phyloP scores from a whole-genome alignment of 768 basidiomycete genomes.

The Russula abietina region DNA sequence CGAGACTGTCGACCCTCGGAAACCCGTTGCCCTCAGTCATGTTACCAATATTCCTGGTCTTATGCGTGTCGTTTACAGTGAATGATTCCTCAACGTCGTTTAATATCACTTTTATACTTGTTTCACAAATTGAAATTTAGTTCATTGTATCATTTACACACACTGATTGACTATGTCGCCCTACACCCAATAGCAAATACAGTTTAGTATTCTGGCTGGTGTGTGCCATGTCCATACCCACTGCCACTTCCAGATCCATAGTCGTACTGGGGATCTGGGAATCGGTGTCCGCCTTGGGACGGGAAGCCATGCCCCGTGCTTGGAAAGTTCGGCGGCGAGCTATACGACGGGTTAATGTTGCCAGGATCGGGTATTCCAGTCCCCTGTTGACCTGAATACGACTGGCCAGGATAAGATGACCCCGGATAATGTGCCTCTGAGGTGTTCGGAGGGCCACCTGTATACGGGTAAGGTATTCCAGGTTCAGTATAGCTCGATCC shows the following conservation, averaged over 20 bases:
- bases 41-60: conserved; percentile 61
- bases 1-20: conserved; percentile 44
- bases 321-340: conserved; percentile 11
- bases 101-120: neutral
- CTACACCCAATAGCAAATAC: neutral
- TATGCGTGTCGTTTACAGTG: conserved; percentile 60
- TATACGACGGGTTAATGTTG: conserved; percentile 17
- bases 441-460: neutral
- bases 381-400: conserved; percentile 20
- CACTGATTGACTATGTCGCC: neutral
- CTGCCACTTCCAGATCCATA: conserved; percentile 11
- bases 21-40: conserved; percentile 56
- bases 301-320: conserved; percentile 2
- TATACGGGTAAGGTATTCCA: neutral
- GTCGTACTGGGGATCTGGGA: conserved; percentile 21
- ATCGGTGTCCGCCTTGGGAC: neutral
- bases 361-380: conserved; percentile 2
- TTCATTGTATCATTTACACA: neutral
- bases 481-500: neutral
- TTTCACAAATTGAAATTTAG: neutral
- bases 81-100: conserved; percentile 3
- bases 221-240: conserved; percentile 13
- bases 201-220: conserved; percentile 15
- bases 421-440: neutral
- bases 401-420: conserved; percentile 14